Evolutionary conservation across 2,329 filamentous ascomycete species (phyloP).

Genomic region (Onygenales sp.): DNA sequence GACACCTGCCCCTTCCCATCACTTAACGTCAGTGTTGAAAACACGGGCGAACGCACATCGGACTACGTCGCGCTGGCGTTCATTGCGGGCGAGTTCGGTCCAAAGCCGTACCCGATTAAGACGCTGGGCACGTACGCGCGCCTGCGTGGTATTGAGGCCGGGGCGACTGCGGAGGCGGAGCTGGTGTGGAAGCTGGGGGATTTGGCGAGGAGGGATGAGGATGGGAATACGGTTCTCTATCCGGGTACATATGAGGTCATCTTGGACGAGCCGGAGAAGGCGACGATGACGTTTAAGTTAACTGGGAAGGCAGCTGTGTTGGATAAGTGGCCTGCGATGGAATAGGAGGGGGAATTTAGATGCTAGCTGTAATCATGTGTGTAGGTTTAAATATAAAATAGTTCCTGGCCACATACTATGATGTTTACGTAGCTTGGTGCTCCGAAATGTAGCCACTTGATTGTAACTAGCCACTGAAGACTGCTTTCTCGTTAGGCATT

Average conservation of each 20-base stretch:
- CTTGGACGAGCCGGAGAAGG: slow-evolving; percentile 20
- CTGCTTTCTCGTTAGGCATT: no score
- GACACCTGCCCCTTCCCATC: slow-evolving; percentile 20
- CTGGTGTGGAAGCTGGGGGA: slow-evolving; percentile 19
- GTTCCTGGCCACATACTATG: no score
- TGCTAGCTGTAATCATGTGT: no score
- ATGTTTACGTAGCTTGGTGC: no score
- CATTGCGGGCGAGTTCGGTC: slow-evolving; percentile 18
- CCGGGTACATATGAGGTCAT: slow-evolving; percentile 22
- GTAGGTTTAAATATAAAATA: no score
- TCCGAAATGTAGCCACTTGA: no score
- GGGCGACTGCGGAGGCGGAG: slow-evolving; percentile 9
- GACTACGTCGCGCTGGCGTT: slow-evolving; percentile 26
- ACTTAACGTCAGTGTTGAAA: slow-evolving; percentile 17
- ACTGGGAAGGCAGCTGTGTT: slow-evolving; percentile 12
- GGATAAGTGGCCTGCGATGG: slow-evolving; percentile 1
- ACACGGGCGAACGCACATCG: slow-evolving; percentile 19
- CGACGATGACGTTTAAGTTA: slow-evolving; percentile 18
- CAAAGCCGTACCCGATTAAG: slow-evolving; percentile 23
- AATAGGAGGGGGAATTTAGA: neutral
- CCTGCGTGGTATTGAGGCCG: slow-evolving; percentile 10
- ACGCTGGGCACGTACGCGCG: slow-evolving; percentile 18
- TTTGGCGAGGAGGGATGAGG: slow-evolving; percentile 18
- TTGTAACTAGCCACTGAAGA: no score
- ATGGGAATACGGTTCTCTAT: slow-evolving; percentile 21